A percentile compares a stretch with the other conserved stretches of the same genome.
These are phyloP conservation scores for Paspalum vaginatum DNA, from an alignment of 176 grass and related monocot species.

Conservation along the genomic window DNA sequence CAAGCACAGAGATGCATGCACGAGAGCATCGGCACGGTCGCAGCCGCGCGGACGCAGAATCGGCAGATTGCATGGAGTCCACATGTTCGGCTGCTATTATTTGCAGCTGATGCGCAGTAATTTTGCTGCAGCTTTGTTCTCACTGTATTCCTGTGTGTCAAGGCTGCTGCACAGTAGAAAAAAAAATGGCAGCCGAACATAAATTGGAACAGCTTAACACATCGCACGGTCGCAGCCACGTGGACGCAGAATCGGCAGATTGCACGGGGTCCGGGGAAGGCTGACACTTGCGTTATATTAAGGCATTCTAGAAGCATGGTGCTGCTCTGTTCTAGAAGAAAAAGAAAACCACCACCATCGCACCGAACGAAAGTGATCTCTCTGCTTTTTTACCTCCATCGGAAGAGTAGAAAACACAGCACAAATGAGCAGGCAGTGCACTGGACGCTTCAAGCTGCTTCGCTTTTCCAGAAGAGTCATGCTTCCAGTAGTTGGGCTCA, in stretches of 20 bases:
- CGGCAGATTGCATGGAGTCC: no score
- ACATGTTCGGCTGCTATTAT: no score
- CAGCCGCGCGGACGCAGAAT: no score
- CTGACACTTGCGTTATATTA: not conserved
- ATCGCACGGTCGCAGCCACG: not conserved
- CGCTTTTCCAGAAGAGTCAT: constrained; percentile 44
- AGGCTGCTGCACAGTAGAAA: no score
- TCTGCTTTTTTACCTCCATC: not conserved
- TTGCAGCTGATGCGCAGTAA: no score
- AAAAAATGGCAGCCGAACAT: no score
- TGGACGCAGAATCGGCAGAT: not conserved
- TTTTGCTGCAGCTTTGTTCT: no score
- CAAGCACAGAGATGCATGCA: not conserved
- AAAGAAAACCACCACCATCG: not conserved
- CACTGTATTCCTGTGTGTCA: no score
- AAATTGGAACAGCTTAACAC: not conserved
- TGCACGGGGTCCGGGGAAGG: not conserved
- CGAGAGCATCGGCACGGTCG: no score
- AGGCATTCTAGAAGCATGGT: not conserved
- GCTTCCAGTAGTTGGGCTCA: constrained; percentile 17
- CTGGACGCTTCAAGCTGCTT: not conserved
- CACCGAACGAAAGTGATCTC: not conserved
- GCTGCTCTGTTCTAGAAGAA: not conserved
- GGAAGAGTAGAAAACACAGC: not conserved
- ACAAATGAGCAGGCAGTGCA: not conserved